phyloP scores from a whole-genome alignment of 225 moss, liverwort and hornwort species.

The Marchantia paleacea region DNA sequence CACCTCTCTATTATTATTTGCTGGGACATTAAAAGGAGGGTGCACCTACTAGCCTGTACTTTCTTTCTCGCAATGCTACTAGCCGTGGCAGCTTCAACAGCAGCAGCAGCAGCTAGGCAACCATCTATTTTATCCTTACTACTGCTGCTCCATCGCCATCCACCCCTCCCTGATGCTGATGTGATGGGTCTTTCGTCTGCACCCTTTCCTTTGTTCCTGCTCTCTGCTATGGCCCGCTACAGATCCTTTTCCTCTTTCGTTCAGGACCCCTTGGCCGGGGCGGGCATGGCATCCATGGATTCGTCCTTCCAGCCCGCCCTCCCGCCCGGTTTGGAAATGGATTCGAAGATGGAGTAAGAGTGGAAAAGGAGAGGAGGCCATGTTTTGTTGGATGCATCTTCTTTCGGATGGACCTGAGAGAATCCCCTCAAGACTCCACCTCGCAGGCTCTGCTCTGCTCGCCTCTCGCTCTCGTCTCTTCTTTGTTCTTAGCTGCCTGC shows the following conservation, averaged over 20 bases:
- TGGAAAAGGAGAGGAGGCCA: neutral
- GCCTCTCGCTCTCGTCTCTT: neutral
- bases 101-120: neutral
- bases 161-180: neutral
- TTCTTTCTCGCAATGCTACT: neutral
- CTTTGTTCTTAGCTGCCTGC: constrained; percentile 11
- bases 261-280: neutral
- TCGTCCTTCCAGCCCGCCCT: neutral
- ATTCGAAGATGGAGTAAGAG: neutral
- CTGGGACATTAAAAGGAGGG: constrained; percentile 27
- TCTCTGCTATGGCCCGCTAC: neutral
- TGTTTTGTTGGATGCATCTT: neutral
- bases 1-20: constrained; percentile 17
- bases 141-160: neutral
- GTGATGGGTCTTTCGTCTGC: neutral
- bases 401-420: neutral
- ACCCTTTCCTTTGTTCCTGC: neutral
- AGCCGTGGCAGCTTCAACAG: neutral
- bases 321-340: too few relatives aligned
- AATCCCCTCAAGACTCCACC: neutral
- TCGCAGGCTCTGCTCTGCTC: neutral
- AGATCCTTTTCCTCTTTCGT: neutral
- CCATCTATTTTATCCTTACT: neutral
- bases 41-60: constrained; percentile 29
- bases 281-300: neutral